Evolutionary conservation across 352 stramenopile genomes (phyloP).

Genomic region (Aphanomyces astaci): DNA sequence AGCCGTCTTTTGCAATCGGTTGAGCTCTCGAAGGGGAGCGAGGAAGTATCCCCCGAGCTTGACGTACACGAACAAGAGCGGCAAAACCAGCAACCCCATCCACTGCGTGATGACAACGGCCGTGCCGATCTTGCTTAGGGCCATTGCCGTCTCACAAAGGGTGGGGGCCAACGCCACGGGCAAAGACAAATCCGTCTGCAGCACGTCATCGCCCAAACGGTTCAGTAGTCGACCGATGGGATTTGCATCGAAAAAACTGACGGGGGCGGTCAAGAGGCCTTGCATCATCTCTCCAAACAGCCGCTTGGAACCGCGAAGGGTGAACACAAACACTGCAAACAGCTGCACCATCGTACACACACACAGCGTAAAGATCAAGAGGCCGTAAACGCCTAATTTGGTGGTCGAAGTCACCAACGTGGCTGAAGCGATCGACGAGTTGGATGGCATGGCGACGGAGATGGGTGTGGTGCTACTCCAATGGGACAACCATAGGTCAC

Average conservation of each 20-base stretch:
- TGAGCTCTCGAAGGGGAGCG: background rate
- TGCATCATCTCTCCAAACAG: slow-evolving; percentile 72
- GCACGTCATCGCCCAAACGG: slow-evolving; percentile 53
- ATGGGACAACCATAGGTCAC: slow-evolving; percentile 11
- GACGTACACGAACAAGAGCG: slow-evolving; percentile 75
- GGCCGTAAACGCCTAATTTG: slow-evolving; percentile 26
- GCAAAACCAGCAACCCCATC: slow-evolving; percentile 75
- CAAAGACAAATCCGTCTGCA: slow-evolving; percentile 77
- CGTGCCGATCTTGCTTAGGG: slow-evolving; percentile 66
- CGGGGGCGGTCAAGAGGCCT: slow-evolving; percentile 57
- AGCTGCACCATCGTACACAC: background rate
- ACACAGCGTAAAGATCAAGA: background rate
- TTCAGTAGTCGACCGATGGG: slow-evolving; percentile 72
- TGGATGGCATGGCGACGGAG: background rate
- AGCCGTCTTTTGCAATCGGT: background rate
- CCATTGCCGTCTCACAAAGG: slow-evolving; percentile 64
- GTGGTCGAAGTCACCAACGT: too few species aligned
- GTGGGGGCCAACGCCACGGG: slow-evolving; percentile 50
- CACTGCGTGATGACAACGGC: slow-evolving; percentile 75
- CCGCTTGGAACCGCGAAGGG: slow-evolving; percentile 45
- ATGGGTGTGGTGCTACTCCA: background rate
- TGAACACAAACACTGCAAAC: slow-evolving; percentile 18
- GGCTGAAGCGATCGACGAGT: too few species aligned
- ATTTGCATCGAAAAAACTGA: slow-evolving; percentile 82
- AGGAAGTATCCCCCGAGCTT: slow-evolving; percentile 26